phyloP scores from a whole-genome alignment of 1,284 basidiomycete genomes.

The Trichosporon coremiiforme region DNA sequence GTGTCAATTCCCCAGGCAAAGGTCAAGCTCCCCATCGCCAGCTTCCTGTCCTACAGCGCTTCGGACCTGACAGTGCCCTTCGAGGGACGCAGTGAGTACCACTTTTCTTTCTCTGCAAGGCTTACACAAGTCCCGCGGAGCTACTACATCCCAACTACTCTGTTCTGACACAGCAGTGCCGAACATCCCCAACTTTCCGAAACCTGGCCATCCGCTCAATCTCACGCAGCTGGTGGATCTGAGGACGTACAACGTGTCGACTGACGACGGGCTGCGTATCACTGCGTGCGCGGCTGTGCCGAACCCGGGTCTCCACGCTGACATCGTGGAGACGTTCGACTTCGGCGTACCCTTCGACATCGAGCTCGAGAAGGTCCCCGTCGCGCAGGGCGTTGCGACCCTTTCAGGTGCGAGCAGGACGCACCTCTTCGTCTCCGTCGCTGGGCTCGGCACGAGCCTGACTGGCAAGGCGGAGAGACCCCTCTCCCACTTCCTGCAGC shows the following conservation, averaged over 20 bases:
- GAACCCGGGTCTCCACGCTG: constrained; percentile 34
- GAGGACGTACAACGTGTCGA: constrained; percentile 43
- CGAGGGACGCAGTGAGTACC: constrained; percentile 43
- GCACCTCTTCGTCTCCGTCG: constrained; percentile 8
- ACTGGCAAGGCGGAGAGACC: constrained; percentile 32
- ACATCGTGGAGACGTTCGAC: neutral
- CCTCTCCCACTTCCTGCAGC: constrained; percentile 6
- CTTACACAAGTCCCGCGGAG: neutral
- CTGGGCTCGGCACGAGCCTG: constrained; percentile 42
- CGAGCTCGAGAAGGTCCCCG: constrained; percentile 35
- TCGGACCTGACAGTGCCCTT: constrained; percentile 40
- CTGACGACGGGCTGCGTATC: constrained; percentile 36
- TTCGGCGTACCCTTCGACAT: constrained; percentile 48
- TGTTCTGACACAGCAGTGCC: constrained; percentile 43
- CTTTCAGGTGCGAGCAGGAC: constrained; percentile 23
- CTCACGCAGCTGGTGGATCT: constrained; percentile 48
- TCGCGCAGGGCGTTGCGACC: constrained; percentile 47
- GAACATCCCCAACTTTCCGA: constrained; percentile 46
- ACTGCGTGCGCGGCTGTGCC: constrained; percentile 43
- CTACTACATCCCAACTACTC: neutral
- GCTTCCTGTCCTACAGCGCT: constrained; percentile 43
- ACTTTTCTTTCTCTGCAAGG: neutral
- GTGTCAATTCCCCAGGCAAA: constrained; percentile 36
- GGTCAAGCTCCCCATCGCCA: constrained; percentile 33
- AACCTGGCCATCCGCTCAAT: constrained; percentile 45